Conservation (phyloP, 306 rosid genomes). For the Prunus armeniaca region DNA sequence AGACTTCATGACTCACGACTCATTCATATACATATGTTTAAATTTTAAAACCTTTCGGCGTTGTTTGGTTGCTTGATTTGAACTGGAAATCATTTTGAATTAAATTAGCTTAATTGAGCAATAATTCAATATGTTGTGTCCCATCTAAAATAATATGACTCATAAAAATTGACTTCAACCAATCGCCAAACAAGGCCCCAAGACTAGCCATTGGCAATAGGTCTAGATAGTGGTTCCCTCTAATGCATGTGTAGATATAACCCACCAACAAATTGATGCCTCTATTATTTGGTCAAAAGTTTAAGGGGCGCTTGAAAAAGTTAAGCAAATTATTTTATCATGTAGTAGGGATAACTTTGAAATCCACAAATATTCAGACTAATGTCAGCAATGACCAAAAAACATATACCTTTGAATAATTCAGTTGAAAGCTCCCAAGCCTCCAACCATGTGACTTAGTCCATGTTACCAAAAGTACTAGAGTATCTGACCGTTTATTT, state of each 20-base stretch:
- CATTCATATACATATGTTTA: background rate
- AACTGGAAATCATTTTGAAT: too few relatives aligned
- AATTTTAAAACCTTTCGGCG: too few relatives aligned
- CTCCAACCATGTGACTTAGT: background rate
- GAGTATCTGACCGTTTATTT: background rate
- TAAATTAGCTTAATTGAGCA: too few relatives aligned
- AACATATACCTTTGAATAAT: background rate
- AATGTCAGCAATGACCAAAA: constrained; percentile 8
- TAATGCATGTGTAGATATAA: background rate
- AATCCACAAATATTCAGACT: background rate
- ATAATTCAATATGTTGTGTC: too few relatives aligned
- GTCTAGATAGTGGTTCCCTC: background rate
- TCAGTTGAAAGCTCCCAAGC: background rate
- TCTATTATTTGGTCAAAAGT: constrained; percentile 5
- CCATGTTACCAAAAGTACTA: background rate
- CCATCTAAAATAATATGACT: too few relatives aligned
- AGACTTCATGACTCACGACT: background rate
- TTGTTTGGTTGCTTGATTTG: too few relatives aligned
- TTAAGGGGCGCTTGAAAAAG: background rate
- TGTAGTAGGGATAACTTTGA: background rate
- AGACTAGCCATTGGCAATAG: background rate
- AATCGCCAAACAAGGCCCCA: too few relatives aligned
- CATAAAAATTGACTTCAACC: too few relatives aligned
- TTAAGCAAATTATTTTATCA: background rate
- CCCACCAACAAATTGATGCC: too few relatives aligned